Evolutionary conservation across 176 grass and related monocot genomes (phyloP).

Genomic region (Oryza australiensis): DNA sequence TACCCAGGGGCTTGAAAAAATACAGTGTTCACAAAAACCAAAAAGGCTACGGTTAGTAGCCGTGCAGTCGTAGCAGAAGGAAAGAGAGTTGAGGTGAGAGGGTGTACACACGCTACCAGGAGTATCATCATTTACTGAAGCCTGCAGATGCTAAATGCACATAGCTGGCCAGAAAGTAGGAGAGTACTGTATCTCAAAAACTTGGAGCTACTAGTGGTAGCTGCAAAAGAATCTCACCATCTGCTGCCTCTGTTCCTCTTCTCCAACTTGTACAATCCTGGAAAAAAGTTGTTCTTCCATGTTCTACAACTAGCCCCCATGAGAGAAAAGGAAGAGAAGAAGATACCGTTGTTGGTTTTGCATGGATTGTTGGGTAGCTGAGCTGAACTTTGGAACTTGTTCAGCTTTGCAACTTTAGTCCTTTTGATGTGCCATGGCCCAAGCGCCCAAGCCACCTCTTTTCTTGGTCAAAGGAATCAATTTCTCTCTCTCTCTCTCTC

Average conservation of each 20-base stretch:
- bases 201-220: background rate
- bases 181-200: background rate
- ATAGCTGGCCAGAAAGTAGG: slow-evolving; percentile 37
- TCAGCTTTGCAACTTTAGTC: slow-evolving; percentile 13
- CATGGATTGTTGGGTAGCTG: background rate
- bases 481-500: background rate
- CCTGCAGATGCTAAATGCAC: background rate
- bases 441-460: background rate
- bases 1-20: too few species aligned
- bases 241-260: background rate
- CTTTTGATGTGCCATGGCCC: slow-evolving; percentile 1
- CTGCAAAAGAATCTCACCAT: slow-evolving; percentile 24
- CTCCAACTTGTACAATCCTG: background rate
- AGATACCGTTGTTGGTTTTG: slow-evolving; percentile 26
- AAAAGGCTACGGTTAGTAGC: background rate
- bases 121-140: slow-evolving; percentile 38
- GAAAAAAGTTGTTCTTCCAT: background rate
- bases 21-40: too few species aligned
- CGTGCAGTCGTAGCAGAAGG: background rate
- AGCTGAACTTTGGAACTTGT: background rate
- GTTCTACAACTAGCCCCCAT: background rate
- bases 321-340: background rate
- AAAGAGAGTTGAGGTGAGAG: slow-evolving; percentile 12
- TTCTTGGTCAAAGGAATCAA: slow-evolving; percentile 7
- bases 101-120: background rate